A percentile compares a stretch with the other conserved stretches of the same genome.
Conservation (phyloP, 2,329 filamentous ascomycete species). For the Corinectria fuckeliana region DNA sequence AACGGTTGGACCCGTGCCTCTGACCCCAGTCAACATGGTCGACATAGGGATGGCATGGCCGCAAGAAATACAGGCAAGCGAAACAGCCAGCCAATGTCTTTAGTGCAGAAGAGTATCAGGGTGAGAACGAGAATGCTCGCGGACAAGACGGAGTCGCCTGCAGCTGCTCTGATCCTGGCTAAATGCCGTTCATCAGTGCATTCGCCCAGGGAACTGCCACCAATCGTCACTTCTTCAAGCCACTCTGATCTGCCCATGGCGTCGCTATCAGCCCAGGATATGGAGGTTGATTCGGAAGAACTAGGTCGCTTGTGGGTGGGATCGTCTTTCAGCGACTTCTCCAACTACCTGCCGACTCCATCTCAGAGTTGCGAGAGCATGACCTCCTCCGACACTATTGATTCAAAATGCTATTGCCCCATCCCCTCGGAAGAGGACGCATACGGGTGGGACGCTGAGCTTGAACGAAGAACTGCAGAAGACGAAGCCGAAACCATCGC, state of each 20-base stretch:
- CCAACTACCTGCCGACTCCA: conserved; percentile 48
- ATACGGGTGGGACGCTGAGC: conserved; percentile 63
- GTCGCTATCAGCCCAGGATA: conserved; percentile 12
- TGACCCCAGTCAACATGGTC: conserved; percentile 37
- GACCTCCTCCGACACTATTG: conserved; percentile 13
- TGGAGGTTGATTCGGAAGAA: conserved; percentile 10
- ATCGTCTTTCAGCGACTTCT: conserved; percentile 42
- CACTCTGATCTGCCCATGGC: conserved; percentile 4
- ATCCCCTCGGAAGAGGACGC: conserved; percentile 43
- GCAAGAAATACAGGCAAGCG: conserved; percentile 48
- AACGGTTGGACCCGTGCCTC: conserved; percentile 27
- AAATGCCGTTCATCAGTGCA: conserved; percentile 1
- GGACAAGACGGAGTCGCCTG: conserved; percentile 20
- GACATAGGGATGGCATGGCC: conserved; percentile 54
- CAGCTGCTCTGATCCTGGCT: background rate
- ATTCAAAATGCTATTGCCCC: conserved; percentile 22
- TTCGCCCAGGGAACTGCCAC: conserved; percentile 7
- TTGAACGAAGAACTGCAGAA: conserved; percentile 26
- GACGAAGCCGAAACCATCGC: conserved; percentile 26
- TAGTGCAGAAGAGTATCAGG: conserved; percentile 35
- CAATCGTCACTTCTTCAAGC: conserved; percentile 3
- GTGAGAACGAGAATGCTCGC: conserved; percentile 29
- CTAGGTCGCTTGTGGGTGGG: background rate
- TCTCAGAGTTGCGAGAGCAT: conserved; percentile 29
- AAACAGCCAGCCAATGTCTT: conserved; percentile 21